Evolutionary conservation across 352 stramenopile species (phyloP), one percentile per base, ranked within the genome.

Genomic region (Phytophthora rubi): DNA sequence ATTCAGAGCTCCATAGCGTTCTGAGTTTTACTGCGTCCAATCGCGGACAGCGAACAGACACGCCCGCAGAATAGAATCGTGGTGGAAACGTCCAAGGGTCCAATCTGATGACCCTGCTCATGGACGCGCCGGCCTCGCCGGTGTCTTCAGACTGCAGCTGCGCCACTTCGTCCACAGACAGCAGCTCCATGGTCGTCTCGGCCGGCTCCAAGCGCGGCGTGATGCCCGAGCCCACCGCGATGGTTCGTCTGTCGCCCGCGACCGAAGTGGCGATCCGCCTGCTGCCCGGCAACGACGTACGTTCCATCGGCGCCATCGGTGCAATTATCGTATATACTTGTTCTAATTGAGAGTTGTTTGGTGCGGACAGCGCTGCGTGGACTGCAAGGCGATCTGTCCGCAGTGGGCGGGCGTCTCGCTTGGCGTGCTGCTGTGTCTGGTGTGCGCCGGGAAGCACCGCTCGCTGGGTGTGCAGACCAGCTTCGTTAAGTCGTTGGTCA

Each of bases 321-420:
- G 18, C 12, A 26, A 21, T 3, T 49, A 21, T n/a, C 28, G 15
- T 45, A 10, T 49, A 2, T 10, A 57, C 4, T 59, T 23, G 30
- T 2, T 16, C 39, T 68, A 59, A 65, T 3, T 62, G 42, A 13
- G 23, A n/a, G 7, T 9, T 26, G 10, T 23, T 49, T 18, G 45
- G 2, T 60, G 6, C 47, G 26, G n/a, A 52, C 63, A 96, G 89
- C 79, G 84, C 37, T 96, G 89, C 42, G 86, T 76, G 15, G 89
- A 96, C 68, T 96, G 89, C 77, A 91, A 93, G 70, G 70, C 81
- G 16, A 65, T 92, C 18, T 94, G 79, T 75, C 87, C 89, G 51
- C 85, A 96, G 54, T 96, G 89, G 89, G 83, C 89, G 9, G 85
- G 79, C 26, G 89, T 96, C 32, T 94, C 86, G 2, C 94, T 93